phyloP scores from a whole-genome alignment of 192 early-diverging fungal species.

The Dissophora globulifera region DNA sequence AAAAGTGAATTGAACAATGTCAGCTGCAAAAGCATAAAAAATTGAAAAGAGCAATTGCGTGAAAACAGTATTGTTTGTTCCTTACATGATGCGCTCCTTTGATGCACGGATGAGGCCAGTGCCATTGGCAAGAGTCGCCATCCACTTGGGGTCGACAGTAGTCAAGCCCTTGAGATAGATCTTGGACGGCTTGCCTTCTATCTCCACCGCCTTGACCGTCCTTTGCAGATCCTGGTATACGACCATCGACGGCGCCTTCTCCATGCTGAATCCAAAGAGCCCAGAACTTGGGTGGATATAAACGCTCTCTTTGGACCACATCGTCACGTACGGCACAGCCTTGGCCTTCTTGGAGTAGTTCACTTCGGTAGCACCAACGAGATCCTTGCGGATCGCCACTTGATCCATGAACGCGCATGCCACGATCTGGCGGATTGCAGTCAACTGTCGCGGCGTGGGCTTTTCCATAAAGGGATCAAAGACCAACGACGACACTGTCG shows the following conservation, averaged over 20 bases:
- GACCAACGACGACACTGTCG: slow-evolving; percentile 29
- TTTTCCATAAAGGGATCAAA: slow-evolving; percentile 52
- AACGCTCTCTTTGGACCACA: slow-evolving; percentile 81
- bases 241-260: slow-evolving; percentile 74
- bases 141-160: slow-evolving; percentile 80
- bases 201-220: slow-evolving; percentile 59
- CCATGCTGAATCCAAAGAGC: slow-evolving; percentile 60
- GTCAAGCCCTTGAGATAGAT: slow-evolving; percentile 70
- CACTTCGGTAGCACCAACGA: slow-evolving; percentile 67
- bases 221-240: slow-evolving; percentile 77
- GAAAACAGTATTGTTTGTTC: too few species aligned
- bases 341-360: slow-evolving; percentile 60
- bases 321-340: slow-evolving; percentile 70
- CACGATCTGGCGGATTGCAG: slow-evolving; percentile 86
- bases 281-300: slow-evolving; percentile 80
- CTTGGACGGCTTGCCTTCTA: slow-evolving; percentile 43
- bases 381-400: slow-evolving; percentile 87
- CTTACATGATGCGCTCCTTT: slow-evolving; percentile 53
- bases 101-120: slow-evolving; percentile 49
- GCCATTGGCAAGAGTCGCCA: slow-evolving; percentile 78
- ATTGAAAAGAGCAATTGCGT: too few species aligned
- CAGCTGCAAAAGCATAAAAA: too few species aligned
- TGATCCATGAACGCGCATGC: slow-evolving; percentile 92
- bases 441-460: slow-evolving; percentile 68
- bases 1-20: slow-evolving; percentile 6